phyloP scores from a whole-genome alignment of 495 filamentous ascomycete genomes.

The Penicillium bialowiezense region DNA sequence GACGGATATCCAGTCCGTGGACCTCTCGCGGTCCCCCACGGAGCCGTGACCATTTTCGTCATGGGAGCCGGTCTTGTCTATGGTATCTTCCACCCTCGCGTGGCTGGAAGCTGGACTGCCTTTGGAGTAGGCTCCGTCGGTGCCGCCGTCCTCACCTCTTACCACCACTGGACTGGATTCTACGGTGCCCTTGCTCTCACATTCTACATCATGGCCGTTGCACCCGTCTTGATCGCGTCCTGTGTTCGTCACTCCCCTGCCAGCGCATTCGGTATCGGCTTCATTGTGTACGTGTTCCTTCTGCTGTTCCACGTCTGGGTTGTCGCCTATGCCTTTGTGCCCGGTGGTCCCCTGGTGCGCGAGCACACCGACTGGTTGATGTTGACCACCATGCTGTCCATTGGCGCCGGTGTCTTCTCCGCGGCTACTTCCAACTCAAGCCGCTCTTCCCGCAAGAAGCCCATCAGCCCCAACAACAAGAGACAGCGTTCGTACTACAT shows the following conservation, averaged over 20 bases:
- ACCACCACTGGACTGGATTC: slow-evolving; percentile 84
- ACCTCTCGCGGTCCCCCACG: slow-evolving; percentile 85
- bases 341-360: slow-evolving; percentile 86
- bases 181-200: slow-evolving; percentile 77
- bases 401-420: slow-evolving; percentile 84
- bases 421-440: slow-evolving; percentile 54
- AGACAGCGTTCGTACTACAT: slow-evolving; percentile 66
- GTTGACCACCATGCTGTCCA: slow-evolving; percentile 75
- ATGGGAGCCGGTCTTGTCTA: slow-evolving; percentile 84
- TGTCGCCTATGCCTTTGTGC: slow-evolving; percentile 99
- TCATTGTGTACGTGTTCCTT: slow-evolving; percentile 85
- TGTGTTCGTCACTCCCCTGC: slow-evolving; percentile 74
- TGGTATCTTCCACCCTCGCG: slow-evolving; percentile 67
- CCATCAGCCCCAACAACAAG: slow-evolving; percentile 50
- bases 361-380: slow-evolving; percentile 97
- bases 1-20: slow-evolving; percentile 91
- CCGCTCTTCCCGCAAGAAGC: slow-evolving; percentile 44
- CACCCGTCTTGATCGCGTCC: slow-evolving; percentile 70
- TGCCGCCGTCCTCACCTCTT: slow-evolving; percentile 75
- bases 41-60: slow-evolving; percentile 73
- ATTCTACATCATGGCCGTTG: slow-evolving; percentile 77
- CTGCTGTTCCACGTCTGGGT: slow-evolving; percentile 97
- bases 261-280: slow-evolving; percentile 79
- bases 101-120: slow-evolving; percentile 76
- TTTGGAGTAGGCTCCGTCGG: slow-evolving; percentile 76